phyloP scores from a whole-genome alignment of 495 filamentous ascomycete species.

The Penicillium pancosmium region DNA sequence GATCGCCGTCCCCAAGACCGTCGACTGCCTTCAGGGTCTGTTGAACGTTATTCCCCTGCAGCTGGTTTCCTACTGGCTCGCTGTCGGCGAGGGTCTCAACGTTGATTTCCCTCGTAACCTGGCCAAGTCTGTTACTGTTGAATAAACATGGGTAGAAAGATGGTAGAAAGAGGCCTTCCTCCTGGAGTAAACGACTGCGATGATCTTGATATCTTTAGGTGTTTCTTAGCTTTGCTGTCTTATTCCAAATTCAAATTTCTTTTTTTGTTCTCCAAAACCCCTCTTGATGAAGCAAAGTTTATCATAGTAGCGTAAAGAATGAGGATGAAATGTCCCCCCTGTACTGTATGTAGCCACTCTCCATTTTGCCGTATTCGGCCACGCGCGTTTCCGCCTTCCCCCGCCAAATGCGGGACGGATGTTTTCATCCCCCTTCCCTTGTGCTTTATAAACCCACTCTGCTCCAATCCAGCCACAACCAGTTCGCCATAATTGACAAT shows the following conservation, averaged over 20 bases:
- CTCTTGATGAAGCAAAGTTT: no score
- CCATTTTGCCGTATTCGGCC: constrained; percentile 23
- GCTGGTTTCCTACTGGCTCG: constrained; percentile 97
- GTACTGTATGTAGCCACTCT: background rate
- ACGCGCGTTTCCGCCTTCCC: constrained; percentile 27
- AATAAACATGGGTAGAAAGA: constrained; percentile 57
- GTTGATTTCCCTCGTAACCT: constrained; percentile 97
- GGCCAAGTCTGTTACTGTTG: constrained; percentile 98
- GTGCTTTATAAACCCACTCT: background rate
- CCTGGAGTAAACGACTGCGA: constrained; percentile 29
- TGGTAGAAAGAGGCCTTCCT: background rate
- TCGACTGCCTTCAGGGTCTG: constrained; percentile 93
- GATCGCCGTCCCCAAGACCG: constrained; percentile 95
- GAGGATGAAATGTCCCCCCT: background rate
- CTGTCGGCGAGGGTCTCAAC: constrained; percentile 91
- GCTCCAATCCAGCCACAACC: background rate
- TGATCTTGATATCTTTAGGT: constrained; percentile 35
- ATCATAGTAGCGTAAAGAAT: no score
- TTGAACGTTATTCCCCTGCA: constrained; percentile 97
- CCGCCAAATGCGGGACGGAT: constrained; percentile 28
- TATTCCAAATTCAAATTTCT: constrained; percentile 12
- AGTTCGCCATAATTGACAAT: background rate
- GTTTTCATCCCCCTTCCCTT: constrained; percentile 19
- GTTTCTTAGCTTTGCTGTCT: constrained; percentile 19
- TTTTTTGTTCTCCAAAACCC: background rate